Evolutionary conservation across 2,329 filamentous ascomycete species (phyloP).

Genomic region (Neofusicoccum laricinum): DNA sequence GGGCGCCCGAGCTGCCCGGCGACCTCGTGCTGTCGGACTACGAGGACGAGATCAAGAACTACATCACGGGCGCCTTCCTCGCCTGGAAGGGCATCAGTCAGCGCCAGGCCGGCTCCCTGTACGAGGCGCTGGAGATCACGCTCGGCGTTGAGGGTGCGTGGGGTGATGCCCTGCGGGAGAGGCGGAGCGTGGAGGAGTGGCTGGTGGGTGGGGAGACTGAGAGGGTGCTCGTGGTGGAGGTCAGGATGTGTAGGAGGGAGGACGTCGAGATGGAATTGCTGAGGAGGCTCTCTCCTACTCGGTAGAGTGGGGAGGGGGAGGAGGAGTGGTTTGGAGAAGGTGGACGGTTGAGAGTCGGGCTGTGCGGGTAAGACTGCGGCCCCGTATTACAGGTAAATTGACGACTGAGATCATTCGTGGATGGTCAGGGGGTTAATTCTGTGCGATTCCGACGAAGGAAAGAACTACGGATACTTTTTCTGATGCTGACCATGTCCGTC

Average conservation of each 20-base stretch:
- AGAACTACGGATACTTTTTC: too few species aligned
- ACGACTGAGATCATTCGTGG: too few species aligned
- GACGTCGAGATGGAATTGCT: background rate
- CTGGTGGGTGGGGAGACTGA: background rate
- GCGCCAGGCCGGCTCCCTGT: background rate
- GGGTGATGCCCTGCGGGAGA: background rate
- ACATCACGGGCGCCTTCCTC: background rate
- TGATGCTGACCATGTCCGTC: too few species aligned
- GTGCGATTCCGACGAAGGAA: too few species aligned
- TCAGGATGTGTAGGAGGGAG: background rate
- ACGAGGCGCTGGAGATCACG: background rate
- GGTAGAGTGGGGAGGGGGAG: background rate
- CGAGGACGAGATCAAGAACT: background rate
- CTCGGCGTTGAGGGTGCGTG: background rate
- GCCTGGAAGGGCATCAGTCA: background rate
- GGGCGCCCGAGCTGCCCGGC: too few species aligned
- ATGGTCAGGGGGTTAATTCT: too few species aligned
- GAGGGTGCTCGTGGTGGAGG: background rate
- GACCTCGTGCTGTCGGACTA: background rate
- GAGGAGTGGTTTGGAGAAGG: too few species aligned
- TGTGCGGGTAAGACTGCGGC: too few species aligned
- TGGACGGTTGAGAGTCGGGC: background rate
- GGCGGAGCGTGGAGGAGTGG: background rate
- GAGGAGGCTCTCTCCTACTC: background rate
- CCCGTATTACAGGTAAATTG: too few species aligned